Evolutionary conservation across 164 flowering plant genomes (phyloP), one percentile per base, ranked within the genome.

Genomic region (Magnolia changhungtana): DNA sequence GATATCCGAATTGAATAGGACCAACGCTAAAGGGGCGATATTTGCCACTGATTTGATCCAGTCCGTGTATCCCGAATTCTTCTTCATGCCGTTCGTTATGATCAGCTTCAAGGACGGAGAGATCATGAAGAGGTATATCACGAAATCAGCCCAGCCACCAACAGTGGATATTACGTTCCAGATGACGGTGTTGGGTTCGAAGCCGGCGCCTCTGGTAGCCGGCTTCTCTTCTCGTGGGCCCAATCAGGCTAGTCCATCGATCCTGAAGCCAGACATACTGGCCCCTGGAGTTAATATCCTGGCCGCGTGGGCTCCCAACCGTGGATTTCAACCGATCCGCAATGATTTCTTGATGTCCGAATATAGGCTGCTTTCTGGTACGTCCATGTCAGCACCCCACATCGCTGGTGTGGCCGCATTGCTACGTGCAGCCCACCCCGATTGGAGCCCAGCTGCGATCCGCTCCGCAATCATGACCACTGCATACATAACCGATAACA

Each of bases 391-490:
- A 2, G 73, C 78, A 1, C 86, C 88, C 50, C 86, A 82, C 50
- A 64, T 55, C 2, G 77, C 78, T n/a, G 87, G 87, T 14, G 23
- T 83, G n/a, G 85, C 88, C 9, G 80, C 82, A 27, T 61, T 85
- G 76, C 73, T 85, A 1, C 79, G 79, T 74, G 58, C 88, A 1
- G 76, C 72, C 4, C 86, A 85, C 79, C 82, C 37, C 16, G 83
- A 80, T 50, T 85, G 86, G 88, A 82, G 81, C 27, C 29, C 85
- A 0, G 85, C 88, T 7, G 85, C 84, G 9, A 81, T 86, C 55
- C 74, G 83, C 37, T 86, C 88, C 0, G 87, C 88, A 4, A 69
- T 86, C 78, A 84, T 86, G 86, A 86, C 87, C 8, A 86, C 88
- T 0, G 87, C 83, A 0, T 51, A 80, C 19, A 10, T 76, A 21